phyloP scores from a whole-genome alignment of 306 rosid species.

The Castanospermum australe region DNA sequence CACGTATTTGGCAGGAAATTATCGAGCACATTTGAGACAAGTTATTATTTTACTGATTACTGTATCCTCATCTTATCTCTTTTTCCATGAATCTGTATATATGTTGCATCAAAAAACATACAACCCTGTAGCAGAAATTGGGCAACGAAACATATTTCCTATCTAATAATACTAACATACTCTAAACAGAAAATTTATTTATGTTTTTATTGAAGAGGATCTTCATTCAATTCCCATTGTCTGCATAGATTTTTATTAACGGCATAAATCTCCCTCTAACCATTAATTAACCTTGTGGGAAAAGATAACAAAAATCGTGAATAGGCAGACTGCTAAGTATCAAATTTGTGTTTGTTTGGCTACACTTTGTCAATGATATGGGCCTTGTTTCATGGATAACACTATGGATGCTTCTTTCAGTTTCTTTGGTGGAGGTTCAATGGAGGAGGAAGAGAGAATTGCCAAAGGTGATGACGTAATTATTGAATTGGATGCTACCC shows the following conservation, averaged over 20 bases:
- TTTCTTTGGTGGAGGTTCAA: conserved; percentile 62
- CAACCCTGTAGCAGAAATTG: no score
- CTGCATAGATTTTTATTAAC: neutral
- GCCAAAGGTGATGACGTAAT: conserved; percentile 72
- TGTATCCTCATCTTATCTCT: neutral
- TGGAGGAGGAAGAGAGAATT: conserved; percentile 69
- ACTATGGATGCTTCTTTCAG: conserved; percentile 32
- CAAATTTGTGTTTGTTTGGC: neutral
- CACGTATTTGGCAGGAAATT: neutral
- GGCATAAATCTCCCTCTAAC: neutral
- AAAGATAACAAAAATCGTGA: neutral
- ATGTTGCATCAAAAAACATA: no score
- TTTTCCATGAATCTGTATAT: neutral
- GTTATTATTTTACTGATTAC: neutral
- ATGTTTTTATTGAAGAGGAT: no score
- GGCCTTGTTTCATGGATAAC: neutral
- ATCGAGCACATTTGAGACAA: neutral
- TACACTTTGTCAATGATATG: neutral
- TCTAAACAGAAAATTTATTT: no score
- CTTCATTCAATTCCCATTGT: neutral
- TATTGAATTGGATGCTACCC: conserved; percentile 62
- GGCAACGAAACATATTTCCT: no score
- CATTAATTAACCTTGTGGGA: neutral
- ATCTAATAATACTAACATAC: no score
- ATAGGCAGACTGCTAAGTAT: neutral